Evolutionary conservation across 768 basidiomycete species (phyloP).

Genomic region (Boletus subcaerulescens): DNA sequence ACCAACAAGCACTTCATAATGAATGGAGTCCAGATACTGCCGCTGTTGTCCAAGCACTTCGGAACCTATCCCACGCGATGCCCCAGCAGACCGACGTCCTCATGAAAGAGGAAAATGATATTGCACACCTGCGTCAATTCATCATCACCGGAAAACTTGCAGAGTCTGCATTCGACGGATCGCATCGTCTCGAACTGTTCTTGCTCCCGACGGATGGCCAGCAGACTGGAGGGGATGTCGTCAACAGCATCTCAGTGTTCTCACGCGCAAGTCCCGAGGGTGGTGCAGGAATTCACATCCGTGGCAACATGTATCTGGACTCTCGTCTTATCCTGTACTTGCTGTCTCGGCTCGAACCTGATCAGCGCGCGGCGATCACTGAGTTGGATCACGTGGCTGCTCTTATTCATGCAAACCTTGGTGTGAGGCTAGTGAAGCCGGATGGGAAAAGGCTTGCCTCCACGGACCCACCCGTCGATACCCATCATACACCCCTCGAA

Average conservation of each 20-base stretch:
- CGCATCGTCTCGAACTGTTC: slow-evolving; percentile 20
- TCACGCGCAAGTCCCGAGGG: slow-evolving; percentile 2
- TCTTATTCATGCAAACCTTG: slow-evolving; percentile 9
- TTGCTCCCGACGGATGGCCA: slow-evolving; percentile 1
- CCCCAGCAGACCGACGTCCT: slow-evolving; percentile 1
- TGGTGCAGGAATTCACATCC: slow-evolving; percentile 12
- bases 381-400: neutral
- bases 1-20: neutral
- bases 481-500: neutral
- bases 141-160: slow-evolving; percentile 2
- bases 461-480: neutral
- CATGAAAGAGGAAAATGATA: neutral
- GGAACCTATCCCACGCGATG: neutral
- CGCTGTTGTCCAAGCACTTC: neutral
- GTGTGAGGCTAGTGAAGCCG: slow-evolving; percentile 10
- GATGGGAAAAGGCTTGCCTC: slow-evolving; percentile 9
- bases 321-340: slow-evolving; percentile 12
- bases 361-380: neutral
- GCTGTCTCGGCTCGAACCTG: neutral
- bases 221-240: neutral
- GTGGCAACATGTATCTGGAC: slow-evolving; percentile 16
- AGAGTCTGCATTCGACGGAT: slow-evolving; percentile 19
- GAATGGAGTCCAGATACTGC: neutral
- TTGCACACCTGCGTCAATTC: slow-evolving; percentile 6
- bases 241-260: slow-evolving; percentile 17